A percentile compares a stretch with the other conserved stretches of the same genome.
Conservation (phyloP, 306 rosid genomes). For the Malus sylvestris region DNA sequence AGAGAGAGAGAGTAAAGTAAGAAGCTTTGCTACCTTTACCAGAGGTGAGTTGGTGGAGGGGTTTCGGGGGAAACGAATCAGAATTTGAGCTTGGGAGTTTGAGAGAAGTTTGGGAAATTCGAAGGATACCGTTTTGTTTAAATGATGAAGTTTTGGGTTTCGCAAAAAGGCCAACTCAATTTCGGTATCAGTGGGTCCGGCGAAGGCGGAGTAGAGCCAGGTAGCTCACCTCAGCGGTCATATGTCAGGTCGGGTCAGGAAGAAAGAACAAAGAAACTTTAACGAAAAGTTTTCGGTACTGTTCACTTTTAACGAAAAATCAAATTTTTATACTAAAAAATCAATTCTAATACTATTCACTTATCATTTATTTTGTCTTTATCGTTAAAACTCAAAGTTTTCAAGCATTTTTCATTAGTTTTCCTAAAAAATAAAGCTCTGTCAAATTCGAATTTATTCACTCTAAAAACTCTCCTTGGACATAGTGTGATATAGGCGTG, state of each 20-base stretch:
- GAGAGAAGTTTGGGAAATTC: neutral
- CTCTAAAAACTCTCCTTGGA: too few species aligned
- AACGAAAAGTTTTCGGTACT: too few species aligned
- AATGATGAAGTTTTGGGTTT: conserved; percentile 4
- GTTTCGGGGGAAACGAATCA: neutral
- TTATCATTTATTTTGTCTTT: too few species aligned
- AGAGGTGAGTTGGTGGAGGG: neutral
- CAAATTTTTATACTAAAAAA: too few species aligned
- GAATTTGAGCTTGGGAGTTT: neutral
- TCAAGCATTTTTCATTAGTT: too few species aligned
- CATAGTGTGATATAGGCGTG: too few species aligned
- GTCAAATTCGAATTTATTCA: too few species aligned
- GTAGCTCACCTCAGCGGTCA: neutral
- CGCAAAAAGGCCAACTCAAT: neutral
- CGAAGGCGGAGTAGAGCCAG: neutral
- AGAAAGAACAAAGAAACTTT: too few species aligned
- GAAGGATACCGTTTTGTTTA: neutral
- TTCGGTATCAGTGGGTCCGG: neutral
- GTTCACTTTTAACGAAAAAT: too few species aligned
- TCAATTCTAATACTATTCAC: too few species aligned
- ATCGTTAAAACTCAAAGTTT: too few species aligned
- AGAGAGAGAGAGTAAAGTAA: neutral
- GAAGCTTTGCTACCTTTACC: neutral
- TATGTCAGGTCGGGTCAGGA: neutral
- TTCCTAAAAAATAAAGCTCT: neutral